Percentiles rank a stretch among this genome's conserved stretches.
These are phyloP conservation scores for Cladophialophora carrionii DNA, from an alignment of 2,329 filamentous ascomycete species.

Conservation along the genomic window DNA sequence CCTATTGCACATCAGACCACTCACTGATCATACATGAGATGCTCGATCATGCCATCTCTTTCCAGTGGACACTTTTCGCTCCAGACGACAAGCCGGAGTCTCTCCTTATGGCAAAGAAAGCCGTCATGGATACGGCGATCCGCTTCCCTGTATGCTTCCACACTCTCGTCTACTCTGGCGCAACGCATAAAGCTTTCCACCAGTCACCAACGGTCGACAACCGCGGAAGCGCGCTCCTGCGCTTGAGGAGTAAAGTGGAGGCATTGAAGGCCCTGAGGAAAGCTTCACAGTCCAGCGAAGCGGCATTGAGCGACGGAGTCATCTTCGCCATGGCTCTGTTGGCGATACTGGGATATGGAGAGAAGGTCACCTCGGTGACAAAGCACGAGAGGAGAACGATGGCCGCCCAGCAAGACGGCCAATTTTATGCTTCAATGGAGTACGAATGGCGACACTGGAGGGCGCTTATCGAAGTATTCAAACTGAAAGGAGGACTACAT, in stretches of 20 bases:
- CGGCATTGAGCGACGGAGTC: slow-evolving; percentile 11
- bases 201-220: slow-evolving; percentile 16
- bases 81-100: slow-evolving; percentile 7
- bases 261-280: slow-evolving; percentile 4
- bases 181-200: slow-evolving; percentile 22
- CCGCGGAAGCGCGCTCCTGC: slow-evolving; percentile 15
- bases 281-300: slow-evolving; percentile 5
- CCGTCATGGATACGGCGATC: slow-evolving; percentile 20
- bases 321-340: slow-evolving; percentile 19
- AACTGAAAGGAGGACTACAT: slow-evolving; percentile 20
- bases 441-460: slow-evolving; percentile 21
- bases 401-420: slow-evolving; percentile 17
- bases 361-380: slow-evolving; percentile 10
- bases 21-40: slow-evolving; percentile 20
- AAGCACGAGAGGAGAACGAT: slow-evolving; percentile 13
- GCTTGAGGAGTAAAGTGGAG: slow-evolving; percentile 13
- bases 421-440: slow-evolving; percentile 19
- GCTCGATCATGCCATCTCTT: slow-evolving; percentile 23
- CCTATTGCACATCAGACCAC: slow-evolving; percentile 12
- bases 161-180: slow-evolving; percentile 17
- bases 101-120: slow-evolving; percentile 6
- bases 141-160: slow-evolving; percentile 16
- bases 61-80: slow-evolving; percentile 22
- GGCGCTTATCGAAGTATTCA: slow-evolving; percentile 14
- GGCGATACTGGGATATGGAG: slow-evolving; percentile 8